Conservation (phyloP, 192 early-diverging fungal species). For the Podila epicladia region DNA sequence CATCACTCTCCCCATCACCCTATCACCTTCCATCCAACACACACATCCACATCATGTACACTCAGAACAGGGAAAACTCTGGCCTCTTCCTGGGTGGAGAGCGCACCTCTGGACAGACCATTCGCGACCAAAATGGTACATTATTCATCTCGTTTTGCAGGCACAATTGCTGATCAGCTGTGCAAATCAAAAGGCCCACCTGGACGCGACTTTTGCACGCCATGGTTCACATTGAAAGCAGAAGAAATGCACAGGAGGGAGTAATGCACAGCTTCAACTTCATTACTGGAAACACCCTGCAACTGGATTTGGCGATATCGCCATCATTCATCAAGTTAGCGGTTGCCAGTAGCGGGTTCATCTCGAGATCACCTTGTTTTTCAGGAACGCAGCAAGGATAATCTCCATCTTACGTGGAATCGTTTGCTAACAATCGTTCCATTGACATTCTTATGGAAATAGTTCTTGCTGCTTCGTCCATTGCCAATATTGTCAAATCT, state of each 20-base stretch:
- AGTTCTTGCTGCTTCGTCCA: conserved; percentile 95
- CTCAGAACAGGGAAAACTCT: conserved; percentile 46
- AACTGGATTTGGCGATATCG: too few relatives aligned
- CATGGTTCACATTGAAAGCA: too few relatives aligned
- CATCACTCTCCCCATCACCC: conserved; percentile 2
- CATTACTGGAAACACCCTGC: too few relatives aligned
- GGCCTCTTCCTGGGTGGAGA: conserved; percentile 88
- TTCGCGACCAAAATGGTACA: conserved; percentile 94
- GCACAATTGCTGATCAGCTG: too few relatives aligned
- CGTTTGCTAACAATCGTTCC: neutral
- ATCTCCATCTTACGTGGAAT: neutral
- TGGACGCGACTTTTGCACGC: too few relatives aligned
- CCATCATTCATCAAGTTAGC: too few relatives aligned
- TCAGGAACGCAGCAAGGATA: neutral
- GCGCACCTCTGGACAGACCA: conserved; percentile 89
- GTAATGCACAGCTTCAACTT: too few relatives aligned
- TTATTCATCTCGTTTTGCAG: neutral
- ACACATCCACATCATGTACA: conserved; percentile 53
- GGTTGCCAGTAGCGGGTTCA: neutral
- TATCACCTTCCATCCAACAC: neutral
- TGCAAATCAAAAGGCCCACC: too few relatives aligned
- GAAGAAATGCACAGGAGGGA: too few relatives aligned
- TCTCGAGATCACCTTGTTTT: conserved; percentile 18
- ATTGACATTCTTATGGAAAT: conserved; percentile 28
- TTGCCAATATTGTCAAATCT: conserved; percentile 99